A percentile compares a stretch with the other conserved stretches of the same genome.
These are phyloP conservation scores for Durio zibethinus DNA, from an alignment of 345 rosid genomes.

Conservation along the genomic window DNA sequence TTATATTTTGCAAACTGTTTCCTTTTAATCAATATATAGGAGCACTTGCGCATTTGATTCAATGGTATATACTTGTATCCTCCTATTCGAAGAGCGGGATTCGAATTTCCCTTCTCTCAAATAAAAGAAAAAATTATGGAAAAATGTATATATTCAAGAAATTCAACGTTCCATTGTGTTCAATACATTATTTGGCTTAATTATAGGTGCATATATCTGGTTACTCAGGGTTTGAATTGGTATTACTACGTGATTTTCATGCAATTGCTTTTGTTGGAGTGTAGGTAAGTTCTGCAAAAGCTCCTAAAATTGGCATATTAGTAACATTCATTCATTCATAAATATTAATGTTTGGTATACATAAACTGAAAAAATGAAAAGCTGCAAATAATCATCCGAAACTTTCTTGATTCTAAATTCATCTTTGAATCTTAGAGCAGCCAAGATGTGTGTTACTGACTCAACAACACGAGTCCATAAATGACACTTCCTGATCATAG, in stretches of 20 bases:
- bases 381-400: constrained; percentile 70
- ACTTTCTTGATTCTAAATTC: constrained; percentile 50
- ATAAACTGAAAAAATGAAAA: constrained; percentile 46
- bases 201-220: neutral
- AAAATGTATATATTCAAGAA: neutral
- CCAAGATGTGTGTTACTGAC: constrained; percentile 45
- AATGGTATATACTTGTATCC: neutral
- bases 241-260: neutral
- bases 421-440: constrained; percentile 36
- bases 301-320: no score
- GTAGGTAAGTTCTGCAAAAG: no score
- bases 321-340: no score
- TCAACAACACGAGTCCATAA: constrained; percentile 37
- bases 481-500: constrained; percentile 45
- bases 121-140: neutral
- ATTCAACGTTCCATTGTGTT: neutral
- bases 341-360: no score
- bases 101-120: neutral
- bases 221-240: neutral
- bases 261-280: no score
- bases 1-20: neutral
- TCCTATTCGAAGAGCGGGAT: neutral
- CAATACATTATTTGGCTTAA: neutral
- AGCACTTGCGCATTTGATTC: neutral
- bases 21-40: neutral